Percentiles rank a stretch among this genome's conserved stretches.
Evolutionary conservation across 768 basidiomycete species (phyloP).

Genomic region (Sarcodon sp.): DNA sequence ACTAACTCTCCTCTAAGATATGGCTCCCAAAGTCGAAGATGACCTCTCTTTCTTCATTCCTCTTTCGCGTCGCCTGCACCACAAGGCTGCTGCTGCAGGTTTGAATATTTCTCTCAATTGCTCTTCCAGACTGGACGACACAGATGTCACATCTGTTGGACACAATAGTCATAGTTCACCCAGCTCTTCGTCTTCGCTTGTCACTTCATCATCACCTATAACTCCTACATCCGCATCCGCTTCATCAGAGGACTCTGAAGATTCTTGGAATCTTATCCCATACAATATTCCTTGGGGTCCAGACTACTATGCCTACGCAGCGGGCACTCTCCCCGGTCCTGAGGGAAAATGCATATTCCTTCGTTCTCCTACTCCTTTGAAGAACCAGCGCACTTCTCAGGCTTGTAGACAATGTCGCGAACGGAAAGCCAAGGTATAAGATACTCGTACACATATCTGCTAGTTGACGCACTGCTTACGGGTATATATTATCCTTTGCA

Average conservation of each 20-base stretch:
- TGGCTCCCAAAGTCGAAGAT: too few relatives aligned
- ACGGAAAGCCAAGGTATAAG: constrained; percentile 23
- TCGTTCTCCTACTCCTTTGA: constrained; percentile 24
- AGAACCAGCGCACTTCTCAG: constrained; percentile 21
- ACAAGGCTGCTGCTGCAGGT: too few relatives aligned
- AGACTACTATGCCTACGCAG: constrained; percentile 18
- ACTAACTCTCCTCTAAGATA: too few relatives aligned
- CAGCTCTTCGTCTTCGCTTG: neutral
- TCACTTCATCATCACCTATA: neutral
- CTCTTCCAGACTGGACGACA: neutral
- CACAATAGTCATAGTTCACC: neutral
- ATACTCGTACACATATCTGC: neutral
- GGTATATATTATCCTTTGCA: constrained; percentile 3
- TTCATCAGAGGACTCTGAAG: constrained; percentile 6
- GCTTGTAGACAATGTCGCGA: constrained; percentile 26
- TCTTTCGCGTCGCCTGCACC: too few relatives aligned
- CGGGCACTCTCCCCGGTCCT: constrained; percentile 22
- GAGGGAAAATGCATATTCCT: constrained; percentile 24
- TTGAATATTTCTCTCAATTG: neutral
- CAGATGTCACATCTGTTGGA: neutral
- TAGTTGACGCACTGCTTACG: neutral
- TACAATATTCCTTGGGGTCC: constrained; percentile 26
- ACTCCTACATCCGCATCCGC: neutral
- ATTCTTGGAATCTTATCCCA: constrained; percentile 24
- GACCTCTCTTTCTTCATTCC: too few relatives aligned